Base-by-base conservation (phyloP, 1,139 yeast species). In the Candida tropicalis region DNA sequence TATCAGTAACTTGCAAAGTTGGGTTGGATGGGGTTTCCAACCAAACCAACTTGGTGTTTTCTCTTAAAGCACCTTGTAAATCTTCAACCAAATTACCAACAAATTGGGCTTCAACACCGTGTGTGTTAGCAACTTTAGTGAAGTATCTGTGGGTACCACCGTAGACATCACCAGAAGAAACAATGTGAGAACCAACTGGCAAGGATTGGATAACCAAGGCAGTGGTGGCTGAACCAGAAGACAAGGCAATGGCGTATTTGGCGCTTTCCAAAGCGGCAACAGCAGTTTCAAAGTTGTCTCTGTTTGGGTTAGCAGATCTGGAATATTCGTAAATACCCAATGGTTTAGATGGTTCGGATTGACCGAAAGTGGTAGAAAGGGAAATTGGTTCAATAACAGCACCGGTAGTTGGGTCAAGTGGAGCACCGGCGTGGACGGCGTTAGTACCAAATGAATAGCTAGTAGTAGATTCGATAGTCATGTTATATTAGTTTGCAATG, bases 71-170 rank as follows among this genome's bases (percentile, higher is more conserved):
- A 26, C 65, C 54, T 50, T 77, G 77, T 55, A 87, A 69, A 51
- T 87, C 93, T 32, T 67, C 60, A 49, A 73, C 79, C 59, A 87
- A 73, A 62, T 84, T 76, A 54, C 77, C 80, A 44, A 89, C 83
- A 66, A 88, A 87, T 24, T 82, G 68, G 39, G 86, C 80, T 45
- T 73, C 76, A 42, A 87, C 87, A 44, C 93, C 93, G 60, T 87
- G 95, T 43, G 88, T 79, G 61, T 74, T 74, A 48, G 93, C 96
- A 41, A 88, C 96, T 65, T 85, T 79, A 62, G 96, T 85, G 75
- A 88, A 87, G 70, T 87, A 88, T 66, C 96, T 78, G 72, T 88
- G 95, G 48, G 96, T 88, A 59, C 97, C 96, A 51, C 96, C 96
- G 66, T 89, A 89, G 39, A 89, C 95, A 59, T 89, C 97, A 55